phyloP scores from a whole-genome alignment of 176 grass and related monocot genomes.

The Lolium rigidum region DNA sequence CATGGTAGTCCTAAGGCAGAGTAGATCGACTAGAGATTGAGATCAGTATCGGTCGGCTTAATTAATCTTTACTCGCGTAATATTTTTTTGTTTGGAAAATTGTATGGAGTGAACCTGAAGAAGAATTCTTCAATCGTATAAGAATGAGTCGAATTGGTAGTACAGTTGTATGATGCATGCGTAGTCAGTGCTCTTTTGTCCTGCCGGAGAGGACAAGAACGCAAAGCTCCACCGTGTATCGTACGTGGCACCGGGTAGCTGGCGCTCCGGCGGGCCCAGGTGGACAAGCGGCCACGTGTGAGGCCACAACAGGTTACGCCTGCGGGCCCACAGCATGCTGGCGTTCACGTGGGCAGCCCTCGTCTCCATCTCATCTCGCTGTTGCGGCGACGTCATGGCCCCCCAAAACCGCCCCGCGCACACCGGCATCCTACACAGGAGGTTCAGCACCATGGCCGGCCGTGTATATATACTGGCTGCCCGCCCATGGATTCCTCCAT shows the following conservation, averaged over 20 bases:
- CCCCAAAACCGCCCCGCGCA: not conserved
- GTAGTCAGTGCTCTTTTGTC: no score
- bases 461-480: slow-evolving; percentile 11
- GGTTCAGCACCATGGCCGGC: not conserved
- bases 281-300: slow-evolving; percentile 5
- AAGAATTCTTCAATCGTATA: no score
- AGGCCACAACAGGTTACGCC: slow-evolving; percentile 15
- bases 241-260: slow-evolving; percentile 6
- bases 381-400: not conserved
- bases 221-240: not conserved
- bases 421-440: not conserved
- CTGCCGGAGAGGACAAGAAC: not conserved
- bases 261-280: not conserved
- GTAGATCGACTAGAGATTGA: no score
- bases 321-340: slow-evolving; percentile 10
- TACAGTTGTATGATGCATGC: not conserved
- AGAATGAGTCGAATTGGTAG: not conserved
- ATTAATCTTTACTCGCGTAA: no score
- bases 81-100: no score
- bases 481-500: slow-evolving; percentile 15
- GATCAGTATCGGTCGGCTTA: no score
- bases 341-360: slow-evolving; percentile 15
- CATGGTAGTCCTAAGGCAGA: no score
- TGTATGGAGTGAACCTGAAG: no score
- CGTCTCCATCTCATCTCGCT: not conserved